Evolutionary conservation across 2,329 filamentous ascomycete genomes (phyloP).

Genomic region (Mariannaea elegans): DNA sequence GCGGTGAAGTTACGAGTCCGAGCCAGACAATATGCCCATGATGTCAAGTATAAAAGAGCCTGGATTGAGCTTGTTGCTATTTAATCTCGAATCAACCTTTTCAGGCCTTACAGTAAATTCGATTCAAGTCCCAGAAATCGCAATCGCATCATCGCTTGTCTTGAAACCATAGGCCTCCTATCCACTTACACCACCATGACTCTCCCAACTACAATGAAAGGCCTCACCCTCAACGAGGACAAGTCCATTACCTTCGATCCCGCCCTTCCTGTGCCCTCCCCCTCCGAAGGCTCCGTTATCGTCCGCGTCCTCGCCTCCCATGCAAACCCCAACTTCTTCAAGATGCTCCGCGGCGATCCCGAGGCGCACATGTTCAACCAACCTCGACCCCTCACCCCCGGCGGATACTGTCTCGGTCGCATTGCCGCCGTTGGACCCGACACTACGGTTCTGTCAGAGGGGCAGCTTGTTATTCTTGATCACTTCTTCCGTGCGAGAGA

Average conservation of each 20-base stretch:
- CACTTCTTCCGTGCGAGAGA: slow-evolving; percentile 44
- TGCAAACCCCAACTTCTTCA: slow-evolving; percentile 39
- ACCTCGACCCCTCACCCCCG: slow-evolving; percentile 45
- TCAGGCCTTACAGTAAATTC: background rate
- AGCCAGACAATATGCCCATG: background rate
- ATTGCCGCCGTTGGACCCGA: slow-evolving; percentile 47
- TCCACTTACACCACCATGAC: slow-evolving; percentile 19
- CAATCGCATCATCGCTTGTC: no score
- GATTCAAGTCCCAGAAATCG: no score
- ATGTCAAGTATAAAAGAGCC: slow-evolving; percentile 8
- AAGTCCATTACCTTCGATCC: slow-evolving; percentile 20
- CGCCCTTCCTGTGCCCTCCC: slow-evolving; percentile 28
- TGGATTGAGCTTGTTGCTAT: background rate
- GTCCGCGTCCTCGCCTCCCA: slow-evolving; percentile 37
- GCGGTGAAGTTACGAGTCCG: background rate
- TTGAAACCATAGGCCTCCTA: no score
- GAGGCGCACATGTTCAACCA: slow-evolving; percentile 25
- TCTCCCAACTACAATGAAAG: slow-evolving; percentile 32
- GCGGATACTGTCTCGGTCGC: slow-evolving; percentile 47
- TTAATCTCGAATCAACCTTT: background rate
- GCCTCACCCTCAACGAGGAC: slow-evolving; percentile 27
- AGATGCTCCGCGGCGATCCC: slow-evolving; percentile 24
- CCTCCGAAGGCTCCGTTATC: slow-evolving; percentile 29
- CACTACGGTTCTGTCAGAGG: slow-evolving; percentile 42
- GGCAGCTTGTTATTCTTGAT: slow-evolving; percentile 47